Evolutionary conservation across 2,329 filamentous ascomycete genomes (phyloP), one percentile per base, ranked within the genome.

Genomic region (Fusarium sp.): DNA sequence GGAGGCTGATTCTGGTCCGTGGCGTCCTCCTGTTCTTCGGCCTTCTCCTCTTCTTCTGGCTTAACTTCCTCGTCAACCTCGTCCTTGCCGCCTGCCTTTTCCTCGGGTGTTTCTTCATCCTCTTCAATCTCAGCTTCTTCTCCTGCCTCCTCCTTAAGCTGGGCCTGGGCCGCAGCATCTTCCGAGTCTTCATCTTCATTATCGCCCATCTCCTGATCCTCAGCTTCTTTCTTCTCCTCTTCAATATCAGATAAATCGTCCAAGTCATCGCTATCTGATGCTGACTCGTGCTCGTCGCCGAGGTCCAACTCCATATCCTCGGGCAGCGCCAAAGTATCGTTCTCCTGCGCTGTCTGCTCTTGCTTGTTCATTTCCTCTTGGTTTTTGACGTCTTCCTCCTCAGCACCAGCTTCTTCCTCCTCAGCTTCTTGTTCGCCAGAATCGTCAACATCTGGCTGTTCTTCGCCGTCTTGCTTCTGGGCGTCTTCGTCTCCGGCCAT

Each of bases 251-350:
- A 85, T 55, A 92, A 79, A 57, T 89, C 83, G 59, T 89, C 87
- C 50, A 91, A 77, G 19, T 86, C 84, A 66, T 90, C 87, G 39
- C 85, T 85, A 16, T 85, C 86, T 14, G 83, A 84, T 8, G 81
- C 82, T 7, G 87, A 86, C 19, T 86, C 84, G 28, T 87, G 83
- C 41, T 92, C 91, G 28, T 92, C 91, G 69, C 95, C 91, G 58
- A 96, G 86, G 69, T 94, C 89, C 78, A 98, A 86, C 60, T 97
- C 90, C 85, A 98, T 91, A 69, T 97, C 93, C 43, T 97, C 94
- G 0, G 94, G 94, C 23, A 97, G 84, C 46, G 94, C 93, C 63
- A 97, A 84, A 4, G 91, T 90, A 64, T 97, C 90, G 73, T 93
- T 90, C 77, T 97, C 91, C 72, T 95, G 88, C 3, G 93, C 88